A percentile compares a stretch with the other conserved stretches of the same genome.
phyloP scores from a whole-genome alignment of 495 filamentous ascomycete genomes.

The Tirmania nivea region DNA sequence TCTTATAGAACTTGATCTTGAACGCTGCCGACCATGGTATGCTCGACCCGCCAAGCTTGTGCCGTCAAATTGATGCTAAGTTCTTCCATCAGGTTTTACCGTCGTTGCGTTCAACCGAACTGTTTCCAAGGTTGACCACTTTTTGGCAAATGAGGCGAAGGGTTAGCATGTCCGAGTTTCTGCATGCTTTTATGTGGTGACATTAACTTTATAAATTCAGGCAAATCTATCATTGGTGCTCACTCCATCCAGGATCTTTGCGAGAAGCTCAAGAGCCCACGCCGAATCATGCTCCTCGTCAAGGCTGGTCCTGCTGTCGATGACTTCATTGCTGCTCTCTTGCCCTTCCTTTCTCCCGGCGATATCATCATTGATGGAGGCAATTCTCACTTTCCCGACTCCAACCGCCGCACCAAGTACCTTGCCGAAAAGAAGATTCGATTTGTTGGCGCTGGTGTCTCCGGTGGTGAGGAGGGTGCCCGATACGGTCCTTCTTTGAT shows the following conservation, averaged over 20 bases:
- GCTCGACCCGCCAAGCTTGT: slow-evolving; percentile 2
- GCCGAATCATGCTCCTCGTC: slow-evolving; percentile 91
- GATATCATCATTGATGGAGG: slow-evolving; percentile 99
- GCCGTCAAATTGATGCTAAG: neutral
- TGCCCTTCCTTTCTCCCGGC: slow-evolving; percentile 70
- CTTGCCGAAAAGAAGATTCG: slow-evolving; percentile 68
- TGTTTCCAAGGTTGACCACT: slow-evolving; percentile 87
- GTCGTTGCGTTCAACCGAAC: slow-evolving; percentile 97
- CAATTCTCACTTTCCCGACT: slow-evolving; percentile 98
- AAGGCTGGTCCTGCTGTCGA: slow-evolving; percentile 96
- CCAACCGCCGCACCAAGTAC: slow-evolving; percentile 84
- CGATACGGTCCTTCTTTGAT: slow-evolving; percentile 93
- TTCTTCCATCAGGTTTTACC: slow-evolving; percentile 34
- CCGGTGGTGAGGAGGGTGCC: slow-evolving; percentile 97
- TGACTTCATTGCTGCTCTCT: slow-evolving; percentile 89
- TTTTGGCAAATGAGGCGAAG: slow-evolving; percentile 86
- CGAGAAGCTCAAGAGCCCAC: slow-evolving; percentile 85
- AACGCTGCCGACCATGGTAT: slow-evolving; percentile 75
- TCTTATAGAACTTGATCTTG: slow-evolving; percentile 72
- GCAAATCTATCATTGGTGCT: slow-evolving; percentile 81
- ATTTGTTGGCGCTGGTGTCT: slow-evolving; percentile 94
- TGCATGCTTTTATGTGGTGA: slow-evolving; percentile 2
- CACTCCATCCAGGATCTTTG: slow-evolving; percentile 87
- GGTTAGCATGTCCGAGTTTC: slow-evolving; percentile 26
- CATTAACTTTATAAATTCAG: slow-evolving; percentile 23